A percentile compares a stretch with the other conserved stretches of the same genome.
Evolutionary conservation across 2,329 filamentous ascomycete species (phyloP).

Genomic region (Emmonsia crescens): DNA sequence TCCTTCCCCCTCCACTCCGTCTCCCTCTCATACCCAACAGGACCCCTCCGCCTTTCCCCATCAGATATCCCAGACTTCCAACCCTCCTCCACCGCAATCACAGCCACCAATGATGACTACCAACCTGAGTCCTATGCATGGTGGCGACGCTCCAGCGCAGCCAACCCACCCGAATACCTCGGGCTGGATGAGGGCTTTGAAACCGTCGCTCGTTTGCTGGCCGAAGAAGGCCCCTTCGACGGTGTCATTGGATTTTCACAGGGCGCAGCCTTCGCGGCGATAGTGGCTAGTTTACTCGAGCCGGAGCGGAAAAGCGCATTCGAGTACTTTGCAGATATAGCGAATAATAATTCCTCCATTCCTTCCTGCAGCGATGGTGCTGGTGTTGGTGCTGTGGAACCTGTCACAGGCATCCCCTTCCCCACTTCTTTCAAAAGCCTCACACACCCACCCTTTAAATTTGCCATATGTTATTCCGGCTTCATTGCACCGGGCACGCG

Average conservation of each 20-base stretch:
- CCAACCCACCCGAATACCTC: conserved; percentile 53
- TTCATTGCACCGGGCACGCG: conserved; percentile 55
- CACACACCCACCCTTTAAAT: conserved; percentile 50
- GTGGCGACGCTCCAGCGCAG: conserved; percentile 59
- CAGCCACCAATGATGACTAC: conserved; percentile 37
- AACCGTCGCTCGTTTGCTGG: conserved; percentile 51
- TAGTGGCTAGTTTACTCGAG: conserved; percentile 66
- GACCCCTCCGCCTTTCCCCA: conserved; percentile 50
- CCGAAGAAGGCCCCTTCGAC: conserved; percentile 57
- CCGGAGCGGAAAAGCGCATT: conserved; percentile 38
- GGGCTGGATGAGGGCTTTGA: conserved; percentile 59
- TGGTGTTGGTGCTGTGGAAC: conserved; percentile 10
- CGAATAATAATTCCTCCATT: conserved; percentile 10
- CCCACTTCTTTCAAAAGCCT: conserved; percentile 37
- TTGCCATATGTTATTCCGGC: conserved; percentile 66
- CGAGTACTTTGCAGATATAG: conserved; percentile 24
- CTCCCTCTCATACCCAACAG: conserved; percentile 58
- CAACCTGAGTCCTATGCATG: conserved; percentile 65
- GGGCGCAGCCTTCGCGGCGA: conserved; percentile 59
- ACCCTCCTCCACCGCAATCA: conserved; percentile 25
- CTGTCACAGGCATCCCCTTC: conserved; percentile 39
- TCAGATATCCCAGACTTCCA: conserved; percentile 60
- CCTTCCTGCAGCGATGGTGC: too few species aligned
- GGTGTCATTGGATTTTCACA: conserved; percentile 76
- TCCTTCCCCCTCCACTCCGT: conserved; percentile 53